Evolutionary conservation across 495 filamentous ascomycete species (phyloP).

Genomic region (Aspergillus haitiensis): DNA sequence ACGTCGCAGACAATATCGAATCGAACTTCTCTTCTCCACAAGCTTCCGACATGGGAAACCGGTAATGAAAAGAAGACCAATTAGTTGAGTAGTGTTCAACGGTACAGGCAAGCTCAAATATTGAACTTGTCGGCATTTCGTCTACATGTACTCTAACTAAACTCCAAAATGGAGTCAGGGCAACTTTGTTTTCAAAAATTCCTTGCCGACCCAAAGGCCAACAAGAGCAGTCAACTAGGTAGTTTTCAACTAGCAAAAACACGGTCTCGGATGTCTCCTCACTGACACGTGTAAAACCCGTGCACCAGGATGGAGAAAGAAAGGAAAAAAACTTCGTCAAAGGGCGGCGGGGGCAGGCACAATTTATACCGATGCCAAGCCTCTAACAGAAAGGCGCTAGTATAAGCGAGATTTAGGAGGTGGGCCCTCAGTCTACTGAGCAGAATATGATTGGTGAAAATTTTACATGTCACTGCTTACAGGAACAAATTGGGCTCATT

Average conservation of each 20-base stretch:
- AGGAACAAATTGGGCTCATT: background rate
- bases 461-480: background rate
- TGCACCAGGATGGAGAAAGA: constrained; percentile 54
- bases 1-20: background rate
- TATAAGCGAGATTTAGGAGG: constrained; percentile 28
- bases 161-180: constrained; percentile 29
- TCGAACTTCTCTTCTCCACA: constrained; percentile 45
- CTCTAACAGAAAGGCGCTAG: constrained; percentile 26
- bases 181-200: constrained; percentile 51
- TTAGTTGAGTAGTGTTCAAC: constrained; percentile 12
- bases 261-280: constrained; percentile 59
- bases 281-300: constrained; percentile 58
- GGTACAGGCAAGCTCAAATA: constrained; percentile 12
- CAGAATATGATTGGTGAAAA: background rate
- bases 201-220: constrained; percentile 48
- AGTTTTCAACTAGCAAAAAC: constrained; percentile 65
- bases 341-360: constrained; percentile 10
- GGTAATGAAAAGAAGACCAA: constrained; percentile 50
- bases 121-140: background rate
- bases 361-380: constrained; percentile 29
- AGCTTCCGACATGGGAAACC: constrained; percentile 43
- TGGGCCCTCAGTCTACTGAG: background rate
- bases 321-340: constrained; percentile 38
- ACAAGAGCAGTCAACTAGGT: constrained; percentile 50
- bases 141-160: constrained; percentile 19